Base-by-base conservation (phyloP, 2,329 filamentous ascomycete genomes). In the Cercospora zeae-maydis region DNA sequence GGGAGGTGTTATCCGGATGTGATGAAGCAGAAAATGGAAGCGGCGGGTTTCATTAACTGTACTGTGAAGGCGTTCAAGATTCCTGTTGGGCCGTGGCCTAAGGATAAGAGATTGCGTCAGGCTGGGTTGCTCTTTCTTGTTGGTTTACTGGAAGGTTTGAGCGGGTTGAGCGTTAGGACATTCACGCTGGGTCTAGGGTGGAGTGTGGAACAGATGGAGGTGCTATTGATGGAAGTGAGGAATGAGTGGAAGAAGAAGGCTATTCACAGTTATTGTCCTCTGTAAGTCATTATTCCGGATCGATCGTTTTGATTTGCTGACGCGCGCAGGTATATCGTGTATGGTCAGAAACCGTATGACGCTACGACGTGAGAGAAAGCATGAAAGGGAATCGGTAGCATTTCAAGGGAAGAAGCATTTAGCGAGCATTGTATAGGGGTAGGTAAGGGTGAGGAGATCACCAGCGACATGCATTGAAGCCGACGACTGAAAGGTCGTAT, bases 11-110 rank as follows among this genome's bases (percentile, higher is more conserved):
- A 69, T 59, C 70, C 71, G 1, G 65, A 69, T 19, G 52, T 54
- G n/a, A 70, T 80, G 39, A 74, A 74, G 39, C 73, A 72, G 33
- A 74, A 74, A 65, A 71, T 76, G 67, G 67, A 69, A 61, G 70
- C 67, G 0, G 72, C 71, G 8, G 75, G 75, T 1, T 76, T 77
- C 66, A 60, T 71, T 30, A 73, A 75, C 36, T 71, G 75, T 8
- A 61, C 66, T 8, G 65, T 71, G 33, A 66, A 65, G 21, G 63
- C 68, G 10, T 69, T 70, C 61, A 73, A 73, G 51, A 68, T 75
- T 42, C 71, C 71, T 3, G 67, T 73, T 11, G 71, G 71, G 14
- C 64, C 66, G 4, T 73, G 70, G 71, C 67, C 71, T 7, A 69
- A 70, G 54, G 67, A 72, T 49, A 66, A 68, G 45, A 59, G 62